Base-by-base conservation (phyloP, 306 rosid genomes). In the Notholithocarpus densiflorus region DNA sequence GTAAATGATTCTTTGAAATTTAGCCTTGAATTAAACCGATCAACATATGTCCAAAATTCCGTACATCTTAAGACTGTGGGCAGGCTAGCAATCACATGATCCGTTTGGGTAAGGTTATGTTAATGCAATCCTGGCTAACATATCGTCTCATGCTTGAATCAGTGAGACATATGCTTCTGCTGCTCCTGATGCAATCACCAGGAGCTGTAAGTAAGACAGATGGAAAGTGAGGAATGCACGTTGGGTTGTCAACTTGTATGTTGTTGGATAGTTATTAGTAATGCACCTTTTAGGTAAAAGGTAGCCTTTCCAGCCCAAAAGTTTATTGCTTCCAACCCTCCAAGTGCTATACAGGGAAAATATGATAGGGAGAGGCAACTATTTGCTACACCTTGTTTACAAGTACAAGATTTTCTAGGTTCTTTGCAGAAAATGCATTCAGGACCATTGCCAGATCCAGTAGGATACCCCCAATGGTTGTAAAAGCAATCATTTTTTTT, bases 171-270 rank as follows among this genome's bases (percentile, higher is more conserved):
- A 68, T 55, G 85, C 74, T 73, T 78, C 73, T 79, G 72, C 61
- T 26, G 77, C 51, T 68, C 11, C 77, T 80, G 77, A 78, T 81
- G 83, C 15, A 7, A 73, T 17, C 78, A 83, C 78, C 69, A 40
- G 64, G 79, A 73, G 85, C 64, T 77, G 80, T 45, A 34, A 66
- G 84, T 45, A 34, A 66, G 84, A 85, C 84, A 83, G 81, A 68
- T 73, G 80, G 84, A 84, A 83, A 84, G 91, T 10, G 74, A 66
- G 87, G 55, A 77, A 70, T 70, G 86, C 93, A 86, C 87, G 93
- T 87, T 89, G 77, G 82, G 80, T 69, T 89, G 90, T 86, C 82
- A 86, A 76, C 32, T 82, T 75, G 89, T 69, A 86, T 64, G 80
- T 71, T 79, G 86, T 81, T 81, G 74, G 79, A 66, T 85, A 52